Evolutionary conservation across 768 basidiomycete genomes (phyloP), one percentile per base, ranked within the genome.

Genomic region (Lyophyllum decastes): DNA sequence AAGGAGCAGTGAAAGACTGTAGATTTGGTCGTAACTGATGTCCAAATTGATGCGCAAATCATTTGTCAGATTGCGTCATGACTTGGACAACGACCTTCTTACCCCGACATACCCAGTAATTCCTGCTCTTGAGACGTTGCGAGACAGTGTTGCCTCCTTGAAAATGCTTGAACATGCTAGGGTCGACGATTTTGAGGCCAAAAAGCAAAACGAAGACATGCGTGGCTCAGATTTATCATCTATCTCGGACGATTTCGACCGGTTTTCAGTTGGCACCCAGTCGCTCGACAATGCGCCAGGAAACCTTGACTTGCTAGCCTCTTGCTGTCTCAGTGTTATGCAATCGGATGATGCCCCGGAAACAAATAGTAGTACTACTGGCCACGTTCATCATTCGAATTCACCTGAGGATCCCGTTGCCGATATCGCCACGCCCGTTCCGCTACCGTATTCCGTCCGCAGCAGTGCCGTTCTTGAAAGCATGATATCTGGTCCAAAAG

Each of bases 351-450:
- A 26, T 14, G 4, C 9, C 26, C 26, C 7, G 26, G 17, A 27
- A 19, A 17, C 47, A 30, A 30, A 5, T 30, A 30, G 5, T 10
- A 30, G 30, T 1, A 30, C 2, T 25, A 30, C 12, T 25, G n/a
- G 19, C 47, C n/a, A 2, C 27, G 6, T 16, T 16, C 25, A 17
- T 14, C 4, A 25, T 10, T 26, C 45, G 5, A 26, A 26, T 22
- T 27, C 46, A 26, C 24, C 14, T 22, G 24, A 47, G 25, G 24
- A 26, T 26, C 16, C 25, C 14, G 2, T 7, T 14, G 21, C 25
- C 17, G 26, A 59, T n/a, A 71, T 73, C 26, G 66, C 61, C 3
- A 66, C 71, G 14, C 72, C 72, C 25, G 63, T 73, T 10, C 69
- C 71, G n/a, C 51, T 72, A 7, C 64, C 68, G 5, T 72, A 69